Evolutionary conservation across 176 grass and related monocot genomes (phyloP), one percentile per base, ranked within the genome.

Genomic region (Guadua angustifolia): DNA sequence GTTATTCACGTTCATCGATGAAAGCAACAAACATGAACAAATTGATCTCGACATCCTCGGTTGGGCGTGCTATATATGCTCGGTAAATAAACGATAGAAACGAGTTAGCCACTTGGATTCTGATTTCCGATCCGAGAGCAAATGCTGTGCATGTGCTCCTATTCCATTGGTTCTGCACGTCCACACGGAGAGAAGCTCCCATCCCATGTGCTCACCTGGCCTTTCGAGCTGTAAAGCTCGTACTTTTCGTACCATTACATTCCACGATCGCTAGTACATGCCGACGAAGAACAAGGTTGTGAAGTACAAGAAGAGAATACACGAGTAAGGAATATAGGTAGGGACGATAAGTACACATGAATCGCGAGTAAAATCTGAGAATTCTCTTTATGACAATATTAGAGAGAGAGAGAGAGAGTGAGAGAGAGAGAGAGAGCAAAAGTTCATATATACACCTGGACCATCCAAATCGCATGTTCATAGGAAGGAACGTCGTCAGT

Each of bases 151-250:
- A 77, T 61, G 79, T 52, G 86, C 72, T 52, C 42, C 47, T 32
- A 43, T 77, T 88, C 79, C 19, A 60, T 42, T 33, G 63, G 86
- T 18, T 29, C 32, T 44, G 36, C 81, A 9, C 18, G 17, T 38
- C 21, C 47, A 39, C 14, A 83, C 3, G 6, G 18, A 1, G 15
- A 74, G 1, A 13, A 1, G 16, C 55, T 0, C 15, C 17, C 2
- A 5, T 25, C 12, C 69, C 53, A 2, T 56, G 7, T 42, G 0
- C 40, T 42, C 7, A 74, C 12, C 3, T 55, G 10, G 8, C 21
- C 69, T 79, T 80, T 79, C 0, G 11, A n/a, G 21, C 42, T 79
- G 68, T 74, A 75, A 74, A 80, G 69, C 68, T 40, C n/a, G 5
- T 60, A 24, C 76, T 45, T 80, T 80, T 19, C 60, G 2, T 21